A percentile compares a stretch with the other conserved stretches of the same genome.
These are phyloP conservation scores for Biscogniauxia mediterranea DNA, from an alignment of 2,329 filamentous ascomycete genomes.

Conservation along the genomic window DNA sequence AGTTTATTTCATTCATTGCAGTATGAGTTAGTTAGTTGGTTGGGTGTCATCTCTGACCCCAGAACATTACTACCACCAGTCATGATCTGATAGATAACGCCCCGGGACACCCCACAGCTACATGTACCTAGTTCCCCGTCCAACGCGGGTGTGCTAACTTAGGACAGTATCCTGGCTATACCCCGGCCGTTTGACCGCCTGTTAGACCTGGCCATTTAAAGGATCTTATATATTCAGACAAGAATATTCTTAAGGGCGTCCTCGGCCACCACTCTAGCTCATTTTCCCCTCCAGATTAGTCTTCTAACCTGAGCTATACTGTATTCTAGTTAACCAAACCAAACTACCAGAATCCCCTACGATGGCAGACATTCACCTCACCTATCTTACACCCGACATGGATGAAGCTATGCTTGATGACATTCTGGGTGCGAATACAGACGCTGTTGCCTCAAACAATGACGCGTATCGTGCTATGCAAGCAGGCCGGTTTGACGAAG, in stretches of 20 bases:
- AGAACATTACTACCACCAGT: too few relatives aligned
- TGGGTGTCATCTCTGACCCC: too few relatives aligned
- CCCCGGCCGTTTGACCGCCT: background rate
- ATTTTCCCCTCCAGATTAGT: background rate
- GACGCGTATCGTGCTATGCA: background rate
- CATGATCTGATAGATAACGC: too few relatives aligned
- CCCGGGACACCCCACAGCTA: too few relatives aligned
- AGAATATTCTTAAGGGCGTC: background rate
- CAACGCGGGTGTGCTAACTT: too few relatives aligned
- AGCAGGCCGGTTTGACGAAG: constrained; percentile 6
- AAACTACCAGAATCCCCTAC: background rate
- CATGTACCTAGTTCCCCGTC: too few relatives aligned
- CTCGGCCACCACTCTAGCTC: background rate
- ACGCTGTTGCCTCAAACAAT: background rate
- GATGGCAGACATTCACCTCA: background rate
- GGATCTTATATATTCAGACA: background rate
- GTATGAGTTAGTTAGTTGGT: too few relatives aligned
- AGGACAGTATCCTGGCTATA: background rate
- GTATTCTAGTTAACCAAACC: background rate
- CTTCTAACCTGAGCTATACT: background rate
- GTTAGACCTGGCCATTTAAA: background rate
- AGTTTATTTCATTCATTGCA: too few relatives aligned
- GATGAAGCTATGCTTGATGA: background rate
- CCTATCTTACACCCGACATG: background rate
- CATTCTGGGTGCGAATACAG: background rate